Evolutionary conservation across 106 monocot species (phyloP).

Genomic region (Dioscorea dumetorum): DNA sequence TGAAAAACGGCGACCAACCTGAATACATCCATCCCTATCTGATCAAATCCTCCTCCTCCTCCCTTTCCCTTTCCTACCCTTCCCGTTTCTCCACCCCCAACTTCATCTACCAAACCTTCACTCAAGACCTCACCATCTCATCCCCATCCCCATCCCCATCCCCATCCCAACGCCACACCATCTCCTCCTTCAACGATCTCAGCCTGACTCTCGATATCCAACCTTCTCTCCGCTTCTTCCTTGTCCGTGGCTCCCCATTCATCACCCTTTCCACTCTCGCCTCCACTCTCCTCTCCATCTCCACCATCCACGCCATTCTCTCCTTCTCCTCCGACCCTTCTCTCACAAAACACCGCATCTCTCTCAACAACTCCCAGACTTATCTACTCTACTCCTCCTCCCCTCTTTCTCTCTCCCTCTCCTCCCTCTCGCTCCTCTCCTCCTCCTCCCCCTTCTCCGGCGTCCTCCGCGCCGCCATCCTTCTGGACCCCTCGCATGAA

Average conservation of each 20-base stretch:
- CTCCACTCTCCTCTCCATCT: constrained; percentile 25
- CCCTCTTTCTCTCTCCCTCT: constrained; percentile 42
- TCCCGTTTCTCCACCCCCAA: constrained; percentile 20
- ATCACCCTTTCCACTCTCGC: constrained; percentile 47
- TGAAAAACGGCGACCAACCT: constrained; percentile 82
- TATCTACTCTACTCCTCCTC: constrained; percentile 74
- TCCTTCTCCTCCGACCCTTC: constrained; percentile 37
- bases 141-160: neutral
- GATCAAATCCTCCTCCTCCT: constrained; percentile 52
- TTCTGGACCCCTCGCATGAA: constrained; percentile 43
- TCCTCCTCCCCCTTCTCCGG: constrained; percentile 39
- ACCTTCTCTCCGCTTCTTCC: constrained; percentile 61
- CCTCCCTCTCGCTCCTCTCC: constrained; percentile 19
- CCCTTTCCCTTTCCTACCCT: constrained; percentile 43
- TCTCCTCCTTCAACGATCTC: constrained; percentile 80
- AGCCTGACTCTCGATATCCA: constrained; percentile 76
- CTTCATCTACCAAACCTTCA: constrained; percentile 90
- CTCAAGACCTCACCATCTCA: constrained; percentile 70
- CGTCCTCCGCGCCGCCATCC: constrained; percentile 45
- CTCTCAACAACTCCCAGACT: constrained; percentile 58
- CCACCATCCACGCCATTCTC: constrained; percentile 53
- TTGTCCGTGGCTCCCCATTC: constrained; percentile 83
- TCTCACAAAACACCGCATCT: constrained; percentile 52
- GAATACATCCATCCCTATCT: constrained; percentile 97
- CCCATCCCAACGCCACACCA: constrained; percentile 15